Evolutionary conservation across 192 early-diverging fungal species (phyloP).

Genomic region (Backusella macrospora): DNA sequence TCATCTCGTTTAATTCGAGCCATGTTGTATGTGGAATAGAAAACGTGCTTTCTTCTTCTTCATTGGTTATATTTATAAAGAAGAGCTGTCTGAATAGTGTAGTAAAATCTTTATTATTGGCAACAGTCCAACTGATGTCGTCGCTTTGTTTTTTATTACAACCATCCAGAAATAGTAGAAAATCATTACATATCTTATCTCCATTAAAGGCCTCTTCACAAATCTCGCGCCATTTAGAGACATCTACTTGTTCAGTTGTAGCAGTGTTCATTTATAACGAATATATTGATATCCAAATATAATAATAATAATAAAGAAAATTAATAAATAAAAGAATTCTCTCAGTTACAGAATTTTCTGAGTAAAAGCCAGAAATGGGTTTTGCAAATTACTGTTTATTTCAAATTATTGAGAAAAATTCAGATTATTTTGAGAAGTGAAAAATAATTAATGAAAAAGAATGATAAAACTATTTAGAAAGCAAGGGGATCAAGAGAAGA

Average conservation of each 20-base stretch:
- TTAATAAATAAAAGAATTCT: too few species aligned
- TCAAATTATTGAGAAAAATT: too few species aligned
- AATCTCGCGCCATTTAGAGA: conserved; percentile 8
- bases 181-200: neutral
- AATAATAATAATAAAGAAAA: too few species aligned
- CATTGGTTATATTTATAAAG: neutral
- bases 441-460: too few species aligned
- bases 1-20: neutral
- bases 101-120: neutral
- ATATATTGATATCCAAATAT: neutral
- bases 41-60: neutral
- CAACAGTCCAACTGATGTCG: neutral
- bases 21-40: neutral
- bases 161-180: neutral
- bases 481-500: too few species aligned
- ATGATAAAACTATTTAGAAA: too few species aligned
- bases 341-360: too few species aligned
- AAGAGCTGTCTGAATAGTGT: neutral
- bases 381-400: too few species aligned
- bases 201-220: conserved; percentile 1
- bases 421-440: too few species aligned
- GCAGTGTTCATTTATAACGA: neutral
- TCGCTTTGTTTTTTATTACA: neutral
- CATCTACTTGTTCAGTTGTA: neutral
- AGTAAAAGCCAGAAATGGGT: too few species aligned